Evolutionary conservation across 1,284 basidiomycete species (phyloP).

Genomic region (Athelia psychrophila): DNA sequence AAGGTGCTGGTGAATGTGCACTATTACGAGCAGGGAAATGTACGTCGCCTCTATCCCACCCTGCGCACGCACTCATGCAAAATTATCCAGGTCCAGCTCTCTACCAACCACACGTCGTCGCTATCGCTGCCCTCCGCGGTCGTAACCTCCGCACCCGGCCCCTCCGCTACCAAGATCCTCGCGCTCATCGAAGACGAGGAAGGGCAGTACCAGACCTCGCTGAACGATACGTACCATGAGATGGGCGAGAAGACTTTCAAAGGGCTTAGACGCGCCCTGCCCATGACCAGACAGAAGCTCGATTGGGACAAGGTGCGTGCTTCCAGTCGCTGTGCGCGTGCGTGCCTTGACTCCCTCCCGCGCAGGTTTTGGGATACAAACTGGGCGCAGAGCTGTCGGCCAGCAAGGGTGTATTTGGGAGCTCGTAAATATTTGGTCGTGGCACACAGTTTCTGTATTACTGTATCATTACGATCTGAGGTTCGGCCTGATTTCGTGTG

Average conservation of each 20-base stretch:
- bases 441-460: too few relatives aligned
- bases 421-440: slow-evolving; percentile 22
- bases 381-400: slow-evolving; percentile 80
- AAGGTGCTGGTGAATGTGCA: slow-evolving; percentile 83
- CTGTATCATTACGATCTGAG: too few relatives aligned
- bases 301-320: slow-evolving; percentile 88
- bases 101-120: slow-evolving; percentile 67
- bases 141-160: slow-evolving; percentile 43
- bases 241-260: slow-evolving; percentile 93
- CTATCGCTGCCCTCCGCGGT: slow-evolving; percentile 63
- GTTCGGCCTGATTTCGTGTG: too few relatives aligned
- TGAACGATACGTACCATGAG: slow-evolving; percentile 80
- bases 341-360: not conserved
- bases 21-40: slow-evolving; percentile 96
- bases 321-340: not conserved
- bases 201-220: slow-evolving; percentile 67
- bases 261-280: slow-evolving; percentile 82
- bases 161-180: slow-evolving; percentile 71
- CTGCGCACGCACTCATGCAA: slow-evolving; percentile 1
- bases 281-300: slow-evolving; percentile 89
- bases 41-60: slow-evolving; percentile 31
- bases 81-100: slow-evolving; percentile 77
- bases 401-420: slow-evolving; percentile 60
- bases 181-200: slow-evolving; percentile 82
- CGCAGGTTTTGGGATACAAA: slow-evolving; percentile 79